Evolutionary conservation across 2,329 filamentous ascomycete species (phyloP).

Genomic region (Laburnicola sp.): DNA sequence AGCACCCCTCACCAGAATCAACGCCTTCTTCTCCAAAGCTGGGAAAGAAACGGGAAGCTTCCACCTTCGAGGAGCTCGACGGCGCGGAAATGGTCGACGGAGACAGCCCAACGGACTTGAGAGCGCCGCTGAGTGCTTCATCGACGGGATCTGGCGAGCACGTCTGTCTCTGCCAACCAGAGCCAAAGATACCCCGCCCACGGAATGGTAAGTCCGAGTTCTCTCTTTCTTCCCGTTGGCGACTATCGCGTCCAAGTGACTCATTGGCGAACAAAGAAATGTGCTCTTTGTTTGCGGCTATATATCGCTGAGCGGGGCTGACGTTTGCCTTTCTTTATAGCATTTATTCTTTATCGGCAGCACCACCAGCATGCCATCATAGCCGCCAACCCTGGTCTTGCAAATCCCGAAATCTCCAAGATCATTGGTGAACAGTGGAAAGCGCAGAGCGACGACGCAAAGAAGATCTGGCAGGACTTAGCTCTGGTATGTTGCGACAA

Average conservation of each 20-base stretch:
- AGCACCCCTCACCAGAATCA: slow-evolving; percentile 17
- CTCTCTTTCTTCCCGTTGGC: slow-evolving; percentile 26
- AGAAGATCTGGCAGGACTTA: slow-evolving; percentile 83
- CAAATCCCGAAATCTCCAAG: slow-evolving; percentile 96
- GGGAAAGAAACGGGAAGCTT: slow-evolving; percentile 31
- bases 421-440: slow-evolving; percentile 95
- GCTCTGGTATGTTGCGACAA: slow-evolving; percentile 66
- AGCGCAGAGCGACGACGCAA: slow-evolving; percentile 70
- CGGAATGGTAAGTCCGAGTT: slow-evolving; percentile 64
- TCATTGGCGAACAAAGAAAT: slow-evolving; percentile 32
- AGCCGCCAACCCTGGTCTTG: slow-evolving; percentile 79
- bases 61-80: slow-evolving; percentile 25
- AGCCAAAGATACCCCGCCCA: slow-evolving; percentile 71
- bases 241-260: slow-evolving; percentile 12
- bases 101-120: slow-evolving; percentile 25
- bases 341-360: slow-evolving; percentile 96
- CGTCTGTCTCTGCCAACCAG: slow-evolving; percentile 70
- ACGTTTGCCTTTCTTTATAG: slow-evolving; percentile 56
- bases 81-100: slow-evolving; percentile 15
- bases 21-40: slow-evolving; percentile 23
- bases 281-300: slow-evolving; percentile 32
- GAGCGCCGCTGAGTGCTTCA: slow-evolving; percentile 26
- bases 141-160: slow-evolving; percentile 46
- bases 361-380: slow-evolving; percentile 85
- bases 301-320: slow-evolving; percentile 16